Conservation (phyloP, 202 grass and related monocot genomes). For the Carex sylvatica region DNA sequence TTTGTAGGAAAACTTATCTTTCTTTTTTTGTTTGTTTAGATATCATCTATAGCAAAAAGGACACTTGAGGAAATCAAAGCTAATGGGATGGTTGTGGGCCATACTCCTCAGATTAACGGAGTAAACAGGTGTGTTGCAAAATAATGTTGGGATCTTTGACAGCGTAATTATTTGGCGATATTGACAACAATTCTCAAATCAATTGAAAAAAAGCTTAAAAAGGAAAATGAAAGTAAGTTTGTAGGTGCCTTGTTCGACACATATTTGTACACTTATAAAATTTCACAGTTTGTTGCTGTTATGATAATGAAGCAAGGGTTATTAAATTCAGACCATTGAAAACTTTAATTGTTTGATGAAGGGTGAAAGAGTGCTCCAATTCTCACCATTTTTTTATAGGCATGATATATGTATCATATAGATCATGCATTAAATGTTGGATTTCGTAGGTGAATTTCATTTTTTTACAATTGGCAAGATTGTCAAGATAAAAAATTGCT, state of each 20-base stretch:
- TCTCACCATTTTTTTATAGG: neutral
- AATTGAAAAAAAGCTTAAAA: neutral
- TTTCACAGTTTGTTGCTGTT: neutral
- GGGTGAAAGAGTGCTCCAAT: neutral
- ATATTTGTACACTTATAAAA: neutral
- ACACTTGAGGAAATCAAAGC: constrained; percentile 66
- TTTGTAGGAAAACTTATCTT: constrained; percentile 12
- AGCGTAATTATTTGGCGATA: neutral
- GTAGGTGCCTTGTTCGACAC: neutral
- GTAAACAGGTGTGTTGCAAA: constrained; percentile 59
- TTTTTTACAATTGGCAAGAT: neutral
- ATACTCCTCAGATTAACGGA: constrained; percentile 79
- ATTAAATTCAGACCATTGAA: neutral
- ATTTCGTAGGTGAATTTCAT: neutral
- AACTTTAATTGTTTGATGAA: neutral
- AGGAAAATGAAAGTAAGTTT: neutral
- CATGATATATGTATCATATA: neutral
- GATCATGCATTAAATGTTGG: neutral
- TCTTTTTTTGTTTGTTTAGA: constrained; percentile 35
- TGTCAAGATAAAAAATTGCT: neutral
- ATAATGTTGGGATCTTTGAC: neutral
- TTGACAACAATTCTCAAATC: constrained; percentile 2
- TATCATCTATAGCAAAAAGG: constrained; percentile 72
- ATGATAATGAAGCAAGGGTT: neutral
- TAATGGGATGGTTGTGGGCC: constrained; percentile 92